Evolutionary conservation across 2,329 filamentous ascomycete species (phyloP).

Genomic region (Fusarium staphyleae): DNA sequence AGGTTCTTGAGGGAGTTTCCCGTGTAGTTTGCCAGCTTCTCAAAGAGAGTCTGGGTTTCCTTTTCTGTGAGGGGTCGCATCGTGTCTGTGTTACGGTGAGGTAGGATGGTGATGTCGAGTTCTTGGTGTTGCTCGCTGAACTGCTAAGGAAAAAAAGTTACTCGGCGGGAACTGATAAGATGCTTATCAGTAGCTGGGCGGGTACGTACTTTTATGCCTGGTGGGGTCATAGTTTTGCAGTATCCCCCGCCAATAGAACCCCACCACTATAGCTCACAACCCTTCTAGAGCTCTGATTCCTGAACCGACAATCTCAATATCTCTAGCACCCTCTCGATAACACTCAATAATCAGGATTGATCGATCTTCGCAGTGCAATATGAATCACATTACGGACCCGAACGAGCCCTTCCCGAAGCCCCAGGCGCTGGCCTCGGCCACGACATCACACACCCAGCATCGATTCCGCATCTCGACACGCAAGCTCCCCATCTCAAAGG

Average conservation of each 20-base stretch:
- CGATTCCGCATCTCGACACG: constrained; percentile 80
- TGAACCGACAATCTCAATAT: not conserved
- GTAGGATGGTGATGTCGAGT: constrained; percentile 15
- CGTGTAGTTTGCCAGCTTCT: constrained; percentile 93
- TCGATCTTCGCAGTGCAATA: constrained; percentile 26
- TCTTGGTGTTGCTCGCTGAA: not conserved
- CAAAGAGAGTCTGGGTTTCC: constrained; percentile 83
- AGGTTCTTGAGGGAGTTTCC: constrained; percentile 86
- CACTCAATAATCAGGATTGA: no score
- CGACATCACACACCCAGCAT: constrained; percentile 64
- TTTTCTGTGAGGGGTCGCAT: constrained; percentile 85
- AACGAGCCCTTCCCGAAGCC: constrained; percentile 65
- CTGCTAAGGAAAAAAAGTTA: constrained; percentile 37
- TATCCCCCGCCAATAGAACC: no score
- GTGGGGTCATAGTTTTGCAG: no score
- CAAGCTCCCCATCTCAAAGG: constrained; percentile 94
- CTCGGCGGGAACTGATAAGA: constrained; percentile 31
- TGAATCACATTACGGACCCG: constrained; percentile 51
- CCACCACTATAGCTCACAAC: constrained; percentile 1
- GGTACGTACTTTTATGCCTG: not conserved
- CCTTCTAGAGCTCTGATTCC: not conserved
- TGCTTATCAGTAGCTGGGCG: constrained; percentile 24
- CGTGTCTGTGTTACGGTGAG: constrained; percentile 37
- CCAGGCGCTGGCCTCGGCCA: constrained; percentile 59
- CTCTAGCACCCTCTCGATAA: not conserved